These are phyloP conservation scores for Penicillium samsonianum DNA, from an alignment of 495 filamentous ascomycete species.

Conservation along the genomic window DNA sequence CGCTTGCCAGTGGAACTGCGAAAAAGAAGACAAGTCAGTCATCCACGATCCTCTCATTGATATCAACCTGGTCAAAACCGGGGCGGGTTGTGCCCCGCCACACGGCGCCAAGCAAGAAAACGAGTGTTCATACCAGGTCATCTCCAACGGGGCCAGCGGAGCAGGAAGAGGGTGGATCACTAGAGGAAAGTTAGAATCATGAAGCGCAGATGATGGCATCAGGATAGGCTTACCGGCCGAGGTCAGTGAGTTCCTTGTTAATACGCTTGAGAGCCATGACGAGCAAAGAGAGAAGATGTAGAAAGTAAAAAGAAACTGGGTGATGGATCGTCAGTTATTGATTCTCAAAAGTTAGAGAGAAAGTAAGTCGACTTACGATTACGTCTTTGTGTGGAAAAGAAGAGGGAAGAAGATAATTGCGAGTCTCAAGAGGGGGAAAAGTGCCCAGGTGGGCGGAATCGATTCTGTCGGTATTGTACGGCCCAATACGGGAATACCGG, in stretches of 20 bases:
- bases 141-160: conserved; percentile 95
- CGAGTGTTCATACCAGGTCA: conserved; percentile 78
- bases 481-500: conserved; percentile 22
- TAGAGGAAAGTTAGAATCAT: conserved; percentile 34
- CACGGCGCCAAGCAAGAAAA: conserved; percentile 16
- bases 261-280: conserved; percentile 99
- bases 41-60: conserved; percentile 11
- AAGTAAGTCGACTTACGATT: conserved; percentile 28
- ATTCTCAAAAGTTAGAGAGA: conserved; percentile 1
- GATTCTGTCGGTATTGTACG: conserved; percentile 24
- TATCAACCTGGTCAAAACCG: conserved; percentile 13
- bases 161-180: conserved; percentile 98
- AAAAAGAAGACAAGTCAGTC: conserved; percentile 26
- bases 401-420: conserved; percentile 31
- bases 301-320: conserved; percentile 12
- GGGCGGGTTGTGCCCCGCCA: conserved; percentile 23
- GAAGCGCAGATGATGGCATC: conserved; percentile 1
- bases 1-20: conserved; percentile 99
- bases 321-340: conserved; percentile 10
- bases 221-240: conserved; percentile 79
- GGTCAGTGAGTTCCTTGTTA: conserved; percentile 99
- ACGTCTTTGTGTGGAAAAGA: conserved; percentile 38
- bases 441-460: conserved; percentile 23
- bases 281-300: conserved; percentile 18
- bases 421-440: conserved; percentile 26